A percentile compares a stretch with the other conserved stretches of the same genome.
phyloP scores from a whole-genome alignment of 331 rosid genomes.

The Malus hybrid region DNA sequence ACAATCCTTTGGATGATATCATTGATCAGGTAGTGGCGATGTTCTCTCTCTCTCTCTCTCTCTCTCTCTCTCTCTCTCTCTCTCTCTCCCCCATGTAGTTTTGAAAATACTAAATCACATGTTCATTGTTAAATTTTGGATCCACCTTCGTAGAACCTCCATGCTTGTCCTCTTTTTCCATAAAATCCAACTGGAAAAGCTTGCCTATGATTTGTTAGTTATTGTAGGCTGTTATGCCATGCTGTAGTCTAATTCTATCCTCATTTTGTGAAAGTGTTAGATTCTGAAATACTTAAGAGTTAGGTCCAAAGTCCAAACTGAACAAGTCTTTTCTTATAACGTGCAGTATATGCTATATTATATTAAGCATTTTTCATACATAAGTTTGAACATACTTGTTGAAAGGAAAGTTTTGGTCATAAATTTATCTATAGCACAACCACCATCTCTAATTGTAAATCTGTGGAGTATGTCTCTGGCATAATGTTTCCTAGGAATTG shows the following conservation, averaged over 20 bases:
- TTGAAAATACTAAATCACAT: background rate
- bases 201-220: background rate
- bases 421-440: background rate
- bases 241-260: background rate
- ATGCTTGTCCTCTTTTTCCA: background rate
- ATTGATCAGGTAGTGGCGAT: conserved; percentile 71
- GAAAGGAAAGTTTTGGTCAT: background rate
- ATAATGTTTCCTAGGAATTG: no score
- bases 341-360: background rate
- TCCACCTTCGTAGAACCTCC: background rate
- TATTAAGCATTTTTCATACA: background rate
- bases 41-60: background rate
- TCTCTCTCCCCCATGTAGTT: background rate
- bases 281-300: background rate
- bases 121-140: background rate
- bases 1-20: conserved; percentile 94
- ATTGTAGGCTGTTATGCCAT: background rate
- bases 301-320: background rate
- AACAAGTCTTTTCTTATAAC: background rate
- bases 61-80: background rate
- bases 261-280: background rate
- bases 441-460: background rate
- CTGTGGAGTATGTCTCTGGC: background rate
- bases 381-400: background rate
- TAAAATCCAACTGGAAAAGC: background rate